Base-by-base conservation (phyloP, 2,329 filamentous ascomycete species). In the Epichloe coenophiala region DNA sequence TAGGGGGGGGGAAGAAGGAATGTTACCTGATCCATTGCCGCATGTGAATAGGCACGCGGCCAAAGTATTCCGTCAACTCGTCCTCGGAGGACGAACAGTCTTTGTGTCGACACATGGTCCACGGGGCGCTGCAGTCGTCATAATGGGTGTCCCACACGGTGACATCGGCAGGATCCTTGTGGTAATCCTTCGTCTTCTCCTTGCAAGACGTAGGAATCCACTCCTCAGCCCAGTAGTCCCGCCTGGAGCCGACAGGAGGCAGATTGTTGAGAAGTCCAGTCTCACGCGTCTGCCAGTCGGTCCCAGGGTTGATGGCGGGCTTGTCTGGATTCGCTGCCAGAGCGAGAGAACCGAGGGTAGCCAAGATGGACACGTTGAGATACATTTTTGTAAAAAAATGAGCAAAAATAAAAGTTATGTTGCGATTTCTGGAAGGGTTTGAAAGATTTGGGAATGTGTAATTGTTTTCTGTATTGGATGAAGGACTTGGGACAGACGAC, bases 21-120 rank as follows among this genome's bases (percentile, higher is more conserved):
- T 11, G 4, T n/a, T 41, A 41, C 39, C 57, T 54, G 19, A 64
- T 53, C 41, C 56, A 60, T 35, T 57, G 51, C 7, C 63, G 57
- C 54, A 61, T 63, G 47, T 56, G 57, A 12, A 64, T 50, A 11
- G 63, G 63, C 11, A 64, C 33, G 27, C 60, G 57, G 11, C 61
- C 62, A 36, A 64, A 63, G 27, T 61, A 49, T 42, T 59, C 56
- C 12, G 59, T 54, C 56, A 65, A 61, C 21, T 57, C 54, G 3
- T 45, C 42, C 48, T 60, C 45, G 53, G 48, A 55, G n/a, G 58
- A 51, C 1, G 52, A 48, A 11, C 60, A 53, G 35, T 59, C 51
- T 41, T 56, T 59, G 52, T 64, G 61, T 1, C 63, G 56, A 48
- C 63, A 66, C 42, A 66, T 59, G 47, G 60, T 56, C 63, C 63